These are phyloP conservation scores for Onygenales sp. DNA, from an alignment of 2,329 filamentous ascomycete genomes.

Conservation along the genomic window DNA sequence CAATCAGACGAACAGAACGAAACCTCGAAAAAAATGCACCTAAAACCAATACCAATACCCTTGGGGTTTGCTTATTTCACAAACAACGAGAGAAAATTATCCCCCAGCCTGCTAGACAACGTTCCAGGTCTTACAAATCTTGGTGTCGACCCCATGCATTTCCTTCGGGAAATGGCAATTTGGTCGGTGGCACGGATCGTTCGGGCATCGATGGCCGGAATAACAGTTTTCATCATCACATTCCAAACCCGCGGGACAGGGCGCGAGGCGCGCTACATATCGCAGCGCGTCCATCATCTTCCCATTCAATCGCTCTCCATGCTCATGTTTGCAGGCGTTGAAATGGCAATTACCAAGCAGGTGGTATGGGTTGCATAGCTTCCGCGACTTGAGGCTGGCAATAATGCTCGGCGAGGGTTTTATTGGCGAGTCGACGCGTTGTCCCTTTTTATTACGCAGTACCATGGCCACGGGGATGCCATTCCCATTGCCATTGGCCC, in stretches of 20 bases:
- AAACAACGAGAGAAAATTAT: no score
- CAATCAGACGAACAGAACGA: no score
- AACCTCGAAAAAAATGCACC: no score
- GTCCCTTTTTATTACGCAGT: constrained; percentile 1
- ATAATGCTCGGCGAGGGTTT: constrained; percentile 13
- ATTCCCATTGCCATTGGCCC: background rate
- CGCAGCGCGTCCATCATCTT: constrained; percentile 19
- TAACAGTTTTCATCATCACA: constrained; percentile 22
- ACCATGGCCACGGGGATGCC: background rate
- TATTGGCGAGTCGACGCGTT: constrained; percentile 17
- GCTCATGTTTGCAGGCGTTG: constrained; percentile 18
- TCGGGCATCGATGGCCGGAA: constrained; percentile 19
- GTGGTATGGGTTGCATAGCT: constrained; percentile 26
- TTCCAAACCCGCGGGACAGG: constrained; percentile 18
- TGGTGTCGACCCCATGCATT: constrained; percentile 17
- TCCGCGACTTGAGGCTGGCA: constrained; percentile 17
- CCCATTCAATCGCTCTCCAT: constrained; percentile 14
- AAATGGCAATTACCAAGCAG: constrained; percentile 18
- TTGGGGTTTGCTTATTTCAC: no score
- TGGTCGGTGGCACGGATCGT: constrained; percentile 7
- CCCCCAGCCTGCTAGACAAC: background rate
- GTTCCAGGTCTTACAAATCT: constrained; percentile 7
- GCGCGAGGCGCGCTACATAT: constrained; percentile 21
- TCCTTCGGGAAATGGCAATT: constrained; percentile 16
- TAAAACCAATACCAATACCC: no score